These are phyloP conservation scores for Sporothrix sp. DNA, from an alignment of 2,329 filamentous ascomycete genomes.

Conservation along the genomic window DNA sequence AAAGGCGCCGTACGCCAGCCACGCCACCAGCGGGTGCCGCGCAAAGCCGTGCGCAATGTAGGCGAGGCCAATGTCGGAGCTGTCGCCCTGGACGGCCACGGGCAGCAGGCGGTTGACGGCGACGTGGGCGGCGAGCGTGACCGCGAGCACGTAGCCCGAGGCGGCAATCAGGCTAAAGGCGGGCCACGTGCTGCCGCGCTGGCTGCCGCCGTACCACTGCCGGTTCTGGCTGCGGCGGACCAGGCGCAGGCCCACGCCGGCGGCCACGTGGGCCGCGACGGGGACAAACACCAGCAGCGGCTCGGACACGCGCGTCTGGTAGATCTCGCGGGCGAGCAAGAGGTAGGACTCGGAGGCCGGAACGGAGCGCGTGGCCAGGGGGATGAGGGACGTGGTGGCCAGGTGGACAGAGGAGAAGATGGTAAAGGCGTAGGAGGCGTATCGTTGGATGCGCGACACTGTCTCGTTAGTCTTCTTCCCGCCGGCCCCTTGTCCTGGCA, in stretches of 20 bases:
- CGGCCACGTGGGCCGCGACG: slow-evolving; percentile 62
- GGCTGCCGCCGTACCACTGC: slow-evolving; percentile 63
- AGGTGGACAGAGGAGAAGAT: slow-evolving; percentile 70
- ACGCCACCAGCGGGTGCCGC: slow-evolving; percentile 56
- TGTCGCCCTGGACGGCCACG: slow-evolving; percentile 67
- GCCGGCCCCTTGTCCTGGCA: background rate
- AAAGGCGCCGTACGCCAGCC: slow-evolving; percentile 58
- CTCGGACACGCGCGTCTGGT: slow-evolving; percentile 74
- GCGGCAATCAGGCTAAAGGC: slow-evolving; percentile 57
- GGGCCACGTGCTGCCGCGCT: slow-evolving; percentile 56
- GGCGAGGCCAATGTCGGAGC: slow-evolving; percentile 71
- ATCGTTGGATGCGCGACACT: slow-evolving; percentile 74
- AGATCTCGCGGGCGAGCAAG: slow-evolving; percentile 82
- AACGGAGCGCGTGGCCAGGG: slow-evolving; percentile 62
- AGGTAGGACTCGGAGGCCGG: slow-evolving; percentile 73
- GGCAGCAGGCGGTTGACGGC: slow-evolving; percentile 70
- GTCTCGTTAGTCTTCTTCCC: background rate
- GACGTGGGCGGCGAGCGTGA: slow-evolving; percentile 60
- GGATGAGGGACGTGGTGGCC: slow-evolving; percentile 72
- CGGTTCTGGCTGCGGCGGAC: slow-evolving; percentile 63
- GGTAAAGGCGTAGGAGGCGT: slow-evolving; percentile 77
- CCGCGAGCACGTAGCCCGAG: slow-evolving; percentile 61
- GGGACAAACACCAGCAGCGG: slow-evolving; percentile 70
- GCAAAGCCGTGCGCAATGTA: slow-evolving; percentile 83
- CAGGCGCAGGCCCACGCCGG: slow-evolving; percentile 68